Conservation (phyloP, 495 filamentous ascomycete species). For the Tuber melanosporum region DNA sequence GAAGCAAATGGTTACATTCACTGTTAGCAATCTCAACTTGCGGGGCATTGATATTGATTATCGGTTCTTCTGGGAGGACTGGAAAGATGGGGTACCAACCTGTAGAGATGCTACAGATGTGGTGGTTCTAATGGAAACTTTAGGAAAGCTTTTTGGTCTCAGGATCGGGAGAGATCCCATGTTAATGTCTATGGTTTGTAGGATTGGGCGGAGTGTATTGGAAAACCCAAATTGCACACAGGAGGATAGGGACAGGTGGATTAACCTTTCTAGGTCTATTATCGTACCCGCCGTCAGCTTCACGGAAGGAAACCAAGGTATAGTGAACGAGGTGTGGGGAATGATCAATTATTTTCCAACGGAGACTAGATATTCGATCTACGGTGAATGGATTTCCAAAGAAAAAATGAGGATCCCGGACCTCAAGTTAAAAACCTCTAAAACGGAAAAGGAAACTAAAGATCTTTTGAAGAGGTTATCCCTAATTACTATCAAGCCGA, state of each 20-base stretch:
- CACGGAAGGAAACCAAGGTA: constrained; percentile 69
- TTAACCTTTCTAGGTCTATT: constrained; percentile 63
- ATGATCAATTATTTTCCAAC: constrained; percentile 72
- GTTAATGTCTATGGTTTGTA: constrained; percentile 69
- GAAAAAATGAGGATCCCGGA: constrained; percentile 51
- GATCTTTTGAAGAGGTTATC: constrained; percentile 78
- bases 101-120: constrained; percentile 88
- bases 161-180: constrained; percentile 77
- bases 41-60: constrained; percentile 49
- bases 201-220: constrained; percentile 73
- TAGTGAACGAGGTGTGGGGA: constrained; percentile 76
- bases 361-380: constrained; percentile 75
- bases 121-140: constrained; percentile 74
- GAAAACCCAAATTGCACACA: constrained; percentile 56
- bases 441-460: constrained; percentile 67
- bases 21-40: constrained; percentile 36
- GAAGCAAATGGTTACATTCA: constrained; percentile 42
- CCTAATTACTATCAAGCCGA: constrained; percentile 71
- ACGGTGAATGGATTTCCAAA: constrained; percentile 83
- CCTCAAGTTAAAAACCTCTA: constrained; percentile 70
- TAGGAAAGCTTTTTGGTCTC: constrained; percentile 76
- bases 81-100: constrained; percentile 84
- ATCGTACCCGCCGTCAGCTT: constrained; percentile 79
- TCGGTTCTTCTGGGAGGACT: constrained; percentile 95
- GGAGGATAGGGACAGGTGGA: constrained; percentile 26